Evolutionary conservation across 306 rosid species (phyloP), one percentile per base, ranked within the genome.

Genomic region (Cyamopsis tetragonoloba): DNA sequence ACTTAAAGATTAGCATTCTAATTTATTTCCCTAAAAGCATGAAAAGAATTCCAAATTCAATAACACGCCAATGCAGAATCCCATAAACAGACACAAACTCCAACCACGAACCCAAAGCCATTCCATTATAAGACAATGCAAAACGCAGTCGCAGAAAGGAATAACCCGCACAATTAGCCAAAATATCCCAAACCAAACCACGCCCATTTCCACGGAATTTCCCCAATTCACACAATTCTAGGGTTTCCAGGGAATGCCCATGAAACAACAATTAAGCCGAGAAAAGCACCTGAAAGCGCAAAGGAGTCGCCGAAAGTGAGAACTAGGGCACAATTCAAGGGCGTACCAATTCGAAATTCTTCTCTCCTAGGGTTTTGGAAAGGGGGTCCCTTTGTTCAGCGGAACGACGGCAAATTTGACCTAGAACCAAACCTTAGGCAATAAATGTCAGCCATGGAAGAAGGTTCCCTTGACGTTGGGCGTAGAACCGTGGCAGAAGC

Each of bases 351-450:
- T 55, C 23, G 43, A 32, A 86, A 38, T 75, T 76, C 55, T 62
- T 82, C 71, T 73, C 77, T 76, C 86, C 98, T 95, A 95, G 99
- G 99, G 99, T 91, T 93, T 95, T 76, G 86, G 81, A 77, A 77
- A 59, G 71, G 48, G 74, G 58, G 22, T 3, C 48, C 42, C 43
- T 77, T 50, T 57, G 62, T 48, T 72, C 80, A 63, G 58, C 71
- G 53, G 27, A 49, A 73, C 49, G 41, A 64, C 54, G 46, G 19
- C 48, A 56, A 92, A 85, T 70, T 89, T 51, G 82, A 75, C 84
- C 87, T 73, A 84, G 77, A 75, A 78, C 61, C 49, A 71, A 80
- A 65, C 57, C 76, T 66, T 68, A 20, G 24, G 57, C 30, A 38
- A 78, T 35, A 80, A 89, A 89, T 87, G 92, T 65, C 74, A 88